Percentiles rank a stretch among this genome's conserved stretches.
Conservation (phyloP, 768 basidiomycete species). For the Naganishia kalamii region DNA sequence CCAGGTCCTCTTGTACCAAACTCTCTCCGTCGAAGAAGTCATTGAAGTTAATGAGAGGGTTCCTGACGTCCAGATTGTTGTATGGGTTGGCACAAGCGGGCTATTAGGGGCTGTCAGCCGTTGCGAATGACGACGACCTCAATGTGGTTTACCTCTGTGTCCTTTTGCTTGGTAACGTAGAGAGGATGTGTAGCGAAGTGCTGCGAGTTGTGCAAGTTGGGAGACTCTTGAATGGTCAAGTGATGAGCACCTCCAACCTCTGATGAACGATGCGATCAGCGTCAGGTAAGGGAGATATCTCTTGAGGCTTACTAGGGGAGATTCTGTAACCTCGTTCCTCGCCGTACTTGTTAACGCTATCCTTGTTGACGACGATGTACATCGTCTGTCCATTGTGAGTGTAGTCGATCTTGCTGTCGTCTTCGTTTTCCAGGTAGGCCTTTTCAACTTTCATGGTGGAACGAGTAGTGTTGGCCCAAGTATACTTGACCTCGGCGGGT, state of each 20-base stretch:
- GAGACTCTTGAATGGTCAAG: slow-evolving; percentile 36
- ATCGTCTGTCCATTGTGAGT: slow-evolving; percentile 27
- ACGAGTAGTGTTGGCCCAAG: slow-evolving; percentile 23
- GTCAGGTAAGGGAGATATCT: not conserved
- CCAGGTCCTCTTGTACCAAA: slow-evolving; percentile 43
- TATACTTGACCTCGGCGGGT: slow-evolving; percentile 18
- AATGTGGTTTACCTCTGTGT: slow-evolving; percentile 28
- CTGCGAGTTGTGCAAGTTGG: slow-evolving; percentile 35
- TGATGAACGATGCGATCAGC: not conserved
- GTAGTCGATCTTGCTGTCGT: slow-evolving; percentile 47
- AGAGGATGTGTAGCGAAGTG: slow-evolving; percentile 35
- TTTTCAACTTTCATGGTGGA: slow-evolving; percentile 34
- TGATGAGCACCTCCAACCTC: slow-evolving; percentile 30
- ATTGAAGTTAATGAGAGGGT: slow-evolving; percentile 41
- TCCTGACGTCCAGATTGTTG: slow-evolving; percentile 32
- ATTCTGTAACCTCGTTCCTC: slow-evolving; percentile 43
- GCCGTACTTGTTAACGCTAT: slow-evolving; percentile 40
- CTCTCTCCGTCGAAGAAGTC: slow-evolving; percentile 44
- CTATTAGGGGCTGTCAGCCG: not conserved
- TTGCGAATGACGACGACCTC: too few species aligned
- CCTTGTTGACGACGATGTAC: slow-evolving; percentile 43
- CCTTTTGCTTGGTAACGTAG: slow-evolving; percentile 39
- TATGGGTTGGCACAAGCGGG: slow-evolving; percentile 22
- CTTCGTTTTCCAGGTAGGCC: slow-evolving; percentile 52
- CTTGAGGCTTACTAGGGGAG: slow-evolving; percentile 29